Conservation (phyloP, 805 yeast species). For the Candida berthetii region DNA sequence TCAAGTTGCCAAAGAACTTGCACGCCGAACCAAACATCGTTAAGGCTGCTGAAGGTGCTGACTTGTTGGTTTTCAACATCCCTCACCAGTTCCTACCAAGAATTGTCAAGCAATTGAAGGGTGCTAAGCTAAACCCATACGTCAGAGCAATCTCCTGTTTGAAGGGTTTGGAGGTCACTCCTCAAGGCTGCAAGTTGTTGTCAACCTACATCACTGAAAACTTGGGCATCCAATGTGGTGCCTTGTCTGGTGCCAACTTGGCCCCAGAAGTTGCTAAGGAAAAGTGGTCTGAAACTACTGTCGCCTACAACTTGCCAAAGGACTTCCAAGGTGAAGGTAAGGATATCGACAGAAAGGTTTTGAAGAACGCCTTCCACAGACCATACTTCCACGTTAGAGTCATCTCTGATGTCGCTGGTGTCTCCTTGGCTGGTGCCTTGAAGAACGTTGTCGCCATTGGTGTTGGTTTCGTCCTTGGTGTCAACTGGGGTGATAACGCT, state of each 20-base stretch:
- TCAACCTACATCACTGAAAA: conserved; percentile 74
- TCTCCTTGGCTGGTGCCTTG: conserved; percentile 93
- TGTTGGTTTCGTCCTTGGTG: conserved; percentile 96
- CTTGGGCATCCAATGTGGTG: conserved; percentile 90
- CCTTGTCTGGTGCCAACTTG: conserved; percentile 92
- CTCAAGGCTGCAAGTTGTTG: conserved; percentile 78
- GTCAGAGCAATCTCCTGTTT: conserved; percentile 92
- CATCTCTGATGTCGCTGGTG: conserved; percentile 90
- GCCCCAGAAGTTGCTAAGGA: conserved; percentile 96
- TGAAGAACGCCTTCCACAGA: conserved; percentile 89
- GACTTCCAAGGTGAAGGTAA: conserved; percentile 43
- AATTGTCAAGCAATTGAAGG: conserved; percentile 64
- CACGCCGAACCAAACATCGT: conserved; percentile 82
- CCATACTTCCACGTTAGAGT: conserved; percentile 97
- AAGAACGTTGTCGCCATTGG: conserved; percentile 95
- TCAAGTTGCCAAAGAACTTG: conserved; percentile 79
- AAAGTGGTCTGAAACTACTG: conserved; percentile 97
- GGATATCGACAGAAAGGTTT: conserved; percentile 58
- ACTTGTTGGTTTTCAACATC: conserved; percentile 85
- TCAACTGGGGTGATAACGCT: conserved; percentile 99
- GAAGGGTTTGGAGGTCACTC: conserved; percentile 82
- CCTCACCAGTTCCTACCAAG: conserved; percentile 93
- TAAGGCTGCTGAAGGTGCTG: conserved; percentile 74
- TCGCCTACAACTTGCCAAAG: conserved; percentile 75
- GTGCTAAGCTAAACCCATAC: conserved; percentile 60